phyloP scores from a whole-genome alignment of 108 stramenopile genomes.

The Stephanodiscus triporus region DNA sequence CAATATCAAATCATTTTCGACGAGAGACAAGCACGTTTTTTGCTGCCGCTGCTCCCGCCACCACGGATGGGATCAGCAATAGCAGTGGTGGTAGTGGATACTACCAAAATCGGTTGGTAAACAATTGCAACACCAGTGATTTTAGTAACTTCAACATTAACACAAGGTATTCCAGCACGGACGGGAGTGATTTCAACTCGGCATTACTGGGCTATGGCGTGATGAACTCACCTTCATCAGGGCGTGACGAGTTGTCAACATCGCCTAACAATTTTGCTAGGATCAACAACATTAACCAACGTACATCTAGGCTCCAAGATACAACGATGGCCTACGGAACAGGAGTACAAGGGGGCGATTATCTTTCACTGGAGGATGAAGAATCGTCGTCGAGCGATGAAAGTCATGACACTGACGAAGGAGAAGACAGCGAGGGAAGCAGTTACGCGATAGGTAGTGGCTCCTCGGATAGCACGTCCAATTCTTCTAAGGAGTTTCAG shows the following conservation, averaged over 20 bases:
- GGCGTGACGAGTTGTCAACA: no score
- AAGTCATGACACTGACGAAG: conserved; percentile 21
- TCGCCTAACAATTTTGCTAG: no score
- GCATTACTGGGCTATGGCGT: not conserved
- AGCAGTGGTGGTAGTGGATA: not conserved
- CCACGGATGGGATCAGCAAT: not conserved
- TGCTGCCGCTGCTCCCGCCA: not conserved
- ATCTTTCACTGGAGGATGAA: not conserved
- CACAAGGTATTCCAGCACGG: not conserved
- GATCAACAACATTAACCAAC: no score
- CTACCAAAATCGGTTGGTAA: not conserved
- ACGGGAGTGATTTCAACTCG: not conserved
- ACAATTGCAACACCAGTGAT: not conserved
- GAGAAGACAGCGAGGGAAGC: not conserved
- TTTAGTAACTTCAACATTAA: no score
- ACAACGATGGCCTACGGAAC: not conserved
- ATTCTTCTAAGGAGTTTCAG: not conserved
- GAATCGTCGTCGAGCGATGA: conserved; percentile 19
- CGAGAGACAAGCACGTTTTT: not conserved
- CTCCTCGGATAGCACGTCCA: conserved; percentile 11
- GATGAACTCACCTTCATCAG: not conserved
- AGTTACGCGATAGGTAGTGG: conserved; percentile 19
- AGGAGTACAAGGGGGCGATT: no score
- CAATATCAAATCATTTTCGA: not conserved
- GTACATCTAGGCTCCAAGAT: no score